Evolutionary conservation across 129 eudicot species (phyloP), one percentile per base, ranked within the genome.

Genomic region (Dittrichia graveolens): DNA sequence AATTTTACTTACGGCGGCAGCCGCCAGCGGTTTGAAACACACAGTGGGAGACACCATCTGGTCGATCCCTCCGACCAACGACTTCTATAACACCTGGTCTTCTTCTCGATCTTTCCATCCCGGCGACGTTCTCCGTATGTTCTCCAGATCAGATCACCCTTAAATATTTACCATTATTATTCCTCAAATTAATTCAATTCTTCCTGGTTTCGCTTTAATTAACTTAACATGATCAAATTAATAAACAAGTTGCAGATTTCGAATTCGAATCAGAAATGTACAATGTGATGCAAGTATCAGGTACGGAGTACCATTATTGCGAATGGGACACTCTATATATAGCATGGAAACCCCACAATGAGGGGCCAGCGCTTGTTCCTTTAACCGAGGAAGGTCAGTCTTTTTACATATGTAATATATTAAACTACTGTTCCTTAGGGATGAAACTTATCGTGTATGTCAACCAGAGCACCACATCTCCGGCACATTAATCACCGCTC

Each of bases 81-180:
- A 72, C 69, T 87, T 87, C 81, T 87, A 84, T 74, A 45, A 61
- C 1, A 81, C 79, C 12, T 87, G 92, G 92, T 79, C 92, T 4
- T 61, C 83, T 35, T 75, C 88, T n/a, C 83, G 61, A 16, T 10
- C 74, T 48, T 87, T 87, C 43, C 53, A 42, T 13, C n/a, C 38
- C 16, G 81, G 86, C 56, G 92, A 87, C 71, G 8, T 79, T 43
- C 92, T 87, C 37, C 11, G 75, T 66, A 54, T 6, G 10, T 42
- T 52, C 47, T 9, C 59, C 18, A 7, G 3, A 5, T 24, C 5
- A 15, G 1, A 8, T 4, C 14, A 24, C 31, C 31, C 31, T 24
- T 24, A 24, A 24, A 24, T 24, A 0, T 0, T 24, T 24, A 24
- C 1, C 2, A 24, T 24, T 24, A 24, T 24, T 24, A 24, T 24